phyloP scores from a whole-genome alignment of 768 basidiomycete species.

The Amanita thiersii region DNA sequence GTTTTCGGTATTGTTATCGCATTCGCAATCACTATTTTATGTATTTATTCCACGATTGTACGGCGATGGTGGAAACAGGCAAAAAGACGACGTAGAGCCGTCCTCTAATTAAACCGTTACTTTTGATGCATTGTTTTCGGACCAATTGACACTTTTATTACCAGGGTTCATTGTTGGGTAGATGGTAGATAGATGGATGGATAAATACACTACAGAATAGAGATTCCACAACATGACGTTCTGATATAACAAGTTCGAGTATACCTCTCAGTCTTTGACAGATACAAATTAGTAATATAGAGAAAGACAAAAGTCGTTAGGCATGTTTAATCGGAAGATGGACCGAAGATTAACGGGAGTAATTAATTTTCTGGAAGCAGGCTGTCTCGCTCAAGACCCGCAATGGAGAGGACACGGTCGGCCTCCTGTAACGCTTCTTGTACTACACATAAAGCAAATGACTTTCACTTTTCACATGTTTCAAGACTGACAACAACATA shows the following conservation, averaged over 20 bases:
- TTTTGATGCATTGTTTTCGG: too few species aligned
- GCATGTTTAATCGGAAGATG: background rate
- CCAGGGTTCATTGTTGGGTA: too few species aligned
- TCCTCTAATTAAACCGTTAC: constrained; percentile 12
- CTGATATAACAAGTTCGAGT: too few species aligned
- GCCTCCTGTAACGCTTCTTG: constrained; percentile 35
- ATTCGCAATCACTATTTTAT: constrained; percentile 34
- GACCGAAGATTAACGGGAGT: background rate
- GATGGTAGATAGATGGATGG: too few species aligned
- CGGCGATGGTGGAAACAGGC: constrained; percentile 60
- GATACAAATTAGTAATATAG: too few species aligned
- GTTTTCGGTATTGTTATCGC: constrained; percentile 51
- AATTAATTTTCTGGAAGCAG: background rate
- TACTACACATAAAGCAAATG: constrained; percentile 17
- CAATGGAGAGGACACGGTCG: constrained; percentile 18
- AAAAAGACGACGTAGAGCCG: constrained; percentile 25
- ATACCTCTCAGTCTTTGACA: too few species aligned
- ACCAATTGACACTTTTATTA: too few species aligned
- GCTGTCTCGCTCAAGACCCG: constrained; percentile 2
- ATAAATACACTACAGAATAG: too few species aligned
- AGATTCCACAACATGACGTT: too few species aligned
- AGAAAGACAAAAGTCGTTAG: too few species aligned
- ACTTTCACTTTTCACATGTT: constrained; percentile 7
- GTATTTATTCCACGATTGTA: constrained; percentile 36
- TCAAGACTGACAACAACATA: background rate